Base-by-base conservation (phyloP, 139 green algal genomes). In the Ulvella scutata region DNA sequence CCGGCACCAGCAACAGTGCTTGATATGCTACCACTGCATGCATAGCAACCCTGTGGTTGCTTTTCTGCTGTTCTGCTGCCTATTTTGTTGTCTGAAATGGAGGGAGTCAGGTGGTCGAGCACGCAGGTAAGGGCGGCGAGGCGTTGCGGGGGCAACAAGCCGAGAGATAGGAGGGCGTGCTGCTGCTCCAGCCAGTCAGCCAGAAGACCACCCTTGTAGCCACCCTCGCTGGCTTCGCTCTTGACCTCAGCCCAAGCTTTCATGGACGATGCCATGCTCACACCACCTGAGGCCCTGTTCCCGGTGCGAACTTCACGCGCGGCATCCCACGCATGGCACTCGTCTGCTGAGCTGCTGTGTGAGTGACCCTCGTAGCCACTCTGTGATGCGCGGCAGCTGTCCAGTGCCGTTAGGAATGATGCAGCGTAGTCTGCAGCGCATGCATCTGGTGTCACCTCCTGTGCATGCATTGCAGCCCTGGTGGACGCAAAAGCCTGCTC, bases 101-200 rank as follows among this genome's bases (percentile, higher is more conserved):
- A n/a, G n/a, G n/a, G n/a, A n/a, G n/a, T n/a, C n/a, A n/a, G n/a
- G 79, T 79, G 33, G 34, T 28, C 34, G 43, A 75, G 37, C 79
- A 84, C 37, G 26, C 31, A 3, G 77, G 80, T 38, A 7, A 26
- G 39, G 75, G 80, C 75, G 31, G 60, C 13, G 76, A 79, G 74
- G 77, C 62, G 9, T 43, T 81, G 60, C 75, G 61, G 43, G 51
- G 43, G 21, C 74, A 86, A 75, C 1, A 67, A 7, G 10, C 51
- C 51, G n/a, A 67, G 51, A n/a, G 51, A 13, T n/a, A n/a, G 20
- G n/a, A 67, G 51, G n/a, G 51, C 51, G 33, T 36, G 33, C 51
- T 67, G 51, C 51, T 67, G 51, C 51, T 67, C n/a, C 20, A 67
- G 9, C 51, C 51, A 67, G 51, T 67, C 51, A 10, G 51, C 51